Percentiles rank a stretch among this genome's conserved stretches.
Evolutionary conservation across 306 rosid genomes (phyloP).

Genomic region (Elaeagnus macrophylla): DNA sequence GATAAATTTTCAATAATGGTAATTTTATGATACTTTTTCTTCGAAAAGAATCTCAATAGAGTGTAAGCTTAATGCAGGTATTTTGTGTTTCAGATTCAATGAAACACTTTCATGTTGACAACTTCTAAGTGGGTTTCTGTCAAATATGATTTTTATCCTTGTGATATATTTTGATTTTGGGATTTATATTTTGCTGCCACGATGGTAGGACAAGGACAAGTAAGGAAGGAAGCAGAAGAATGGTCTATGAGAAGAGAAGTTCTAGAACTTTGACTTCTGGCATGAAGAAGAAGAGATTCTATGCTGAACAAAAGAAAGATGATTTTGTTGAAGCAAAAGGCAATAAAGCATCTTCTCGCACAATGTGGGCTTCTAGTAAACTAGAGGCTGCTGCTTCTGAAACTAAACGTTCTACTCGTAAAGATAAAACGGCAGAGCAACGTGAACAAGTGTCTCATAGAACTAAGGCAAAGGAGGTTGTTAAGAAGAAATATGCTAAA

Average conservation of each 20-base stretch:
- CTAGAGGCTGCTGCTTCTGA: conserved; percentile 18
- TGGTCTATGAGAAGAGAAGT: conserved; percentile 12
- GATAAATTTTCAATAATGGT: too few species aligned
- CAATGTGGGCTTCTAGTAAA: conserved; percentile 32
- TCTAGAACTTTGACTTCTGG: conserved; percentile 6
- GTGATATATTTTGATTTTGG: not conserved
- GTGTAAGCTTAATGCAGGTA: too few species aligned
- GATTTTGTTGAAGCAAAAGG: conserved; percentile 10
- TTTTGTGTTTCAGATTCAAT: too few species aligned
- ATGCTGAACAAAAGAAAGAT: conserved; percentile 22
- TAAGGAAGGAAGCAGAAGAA: conserved; percentile 11
- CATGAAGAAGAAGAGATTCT: conserved; percentile 21
- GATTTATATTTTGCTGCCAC: not conserved
- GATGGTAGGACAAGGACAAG: conserved; percentile 16
- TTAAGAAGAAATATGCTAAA: conserved; percentile 11
- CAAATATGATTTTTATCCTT: not conserved
- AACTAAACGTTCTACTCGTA: conserved; percentile 21
- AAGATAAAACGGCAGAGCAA: conserved; percentile 21
- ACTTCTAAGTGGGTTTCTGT: not conserved
- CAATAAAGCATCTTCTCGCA: conserved; percentile 14
- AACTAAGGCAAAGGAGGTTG: conserved; percentile 20
- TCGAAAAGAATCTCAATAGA: too few species aligned
- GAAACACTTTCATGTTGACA: not conserved
- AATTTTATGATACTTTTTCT: too few species aligned
- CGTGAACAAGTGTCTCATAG: conserved; percentile 14